Evolutionary conservation across 345 rosid species (phyloP).

Genomic region (Acer yangbiense): DNA sequence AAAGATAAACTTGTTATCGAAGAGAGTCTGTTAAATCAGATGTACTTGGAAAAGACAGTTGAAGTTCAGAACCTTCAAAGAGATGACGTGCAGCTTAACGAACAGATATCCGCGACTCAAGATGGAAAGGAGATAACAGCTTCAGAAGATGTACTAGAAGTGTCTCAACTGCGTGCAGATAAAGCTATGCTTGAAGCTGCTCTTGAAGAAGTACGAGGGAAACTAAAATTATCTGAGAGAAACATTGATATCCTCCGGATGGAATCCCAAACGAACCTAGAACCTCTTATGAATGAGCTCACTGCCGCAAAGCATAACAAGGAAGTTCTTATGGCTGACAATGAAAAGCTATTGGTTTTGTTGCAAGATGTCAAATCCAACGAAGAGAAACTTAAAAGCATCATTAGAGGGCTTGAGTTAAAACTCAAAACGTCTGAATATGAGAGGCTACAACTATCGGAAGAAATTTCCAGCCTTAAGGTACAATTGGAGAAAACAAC

Average conservation of each 20-base stretch:
- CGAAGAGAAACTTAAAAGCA: conserved; percentile 49
- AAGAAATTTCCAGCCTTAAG: conserved; percentile 53
- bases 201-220: conserved; percentile 39
- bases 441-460: conserved; percentile 46
- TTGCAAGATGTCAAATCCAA: conserved; percentile 59
- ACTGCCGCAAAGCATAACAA: conserved; percentile 49
- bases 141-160: conserved; percentile 45
- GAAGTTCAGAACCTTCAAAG: conserved; percentile 50
- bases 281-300: conserved; percentile 38
- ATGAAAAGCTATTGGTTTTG: conserved; percentile 51
- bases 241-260: conserved; percentile 29
- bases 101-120: conserved; percentile 43
- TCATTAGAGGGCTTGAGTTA: conserved; percentile 47
- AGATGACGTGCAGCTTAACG: conserved; percentile 40
- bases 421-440: conserved; percentile 53
- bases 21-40: conserved; percentile 41
- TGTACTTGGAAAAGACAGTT: conserved; percentile 42
- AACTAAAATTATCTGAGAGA: conserved; percentile 37
- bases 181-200: conserved; percentile 42
- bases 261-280: conserved; percentile 43
- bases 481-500: conserved; percentile 50
- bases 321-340: conserved; percentile 59
- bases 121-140: conserved; percentile 37
- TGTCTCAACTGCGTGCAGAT: conserved; percentile 43
- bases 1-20: conserved; percentile 42